Conservation (phyloP, 805 yeast genomes). For the Saccharomycopsis sp. region DNA sequence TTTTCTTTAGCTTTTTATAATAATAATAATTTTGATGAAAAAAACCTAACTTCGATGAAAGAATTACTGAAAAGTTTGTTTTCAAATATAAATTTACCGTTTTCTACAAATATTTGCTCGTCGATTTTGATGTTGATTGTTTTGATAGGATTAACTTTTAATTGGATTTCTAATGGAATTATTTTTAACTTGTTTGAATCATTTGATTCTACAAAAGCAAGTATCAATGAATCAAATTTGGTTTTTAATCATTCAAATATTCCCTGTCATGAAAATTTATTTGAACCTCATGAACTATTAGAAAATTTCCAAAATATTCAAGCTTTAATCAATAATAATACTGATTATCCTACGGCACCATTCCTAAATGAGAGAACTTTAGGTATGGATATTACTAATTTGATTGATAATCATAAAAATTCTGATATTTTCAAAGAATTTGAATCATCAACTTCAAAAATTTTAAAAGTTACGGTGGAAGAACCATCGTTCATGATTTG, state of each 20-base stretch:
- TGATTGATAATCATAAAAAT: not conserved
- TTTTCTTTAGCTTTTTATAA: not conserved
- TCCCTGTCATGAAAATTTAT: no score
- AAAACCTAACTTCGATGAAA: no score
- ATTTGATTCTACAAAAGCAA: not conserved
- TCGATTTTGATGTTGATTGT: constrained; percentile 23
- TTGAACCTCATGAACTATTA: no score
- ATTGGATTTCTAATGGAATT: constrained; percentile 27
- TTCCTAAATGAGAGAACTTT: not conserved
- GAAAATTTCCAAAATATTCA: not conserved
- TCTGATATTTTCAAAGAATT: not conserved
- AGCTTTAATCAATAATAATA: not conserved
- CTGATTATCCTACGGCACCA: not conserved
- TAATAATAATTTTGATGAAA: no score
- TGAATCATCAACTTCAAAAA: constrained; percentile 1
- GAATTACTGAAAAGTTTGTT: not conserved
- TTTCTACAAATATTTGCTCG: constrained; percentile 25
- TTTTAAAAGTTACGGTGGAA: constrained; percentile 20
- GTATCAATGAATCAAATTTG: no score
- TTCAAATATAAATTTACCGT: constrained; percentile 28
- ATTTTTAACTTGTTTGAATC: constrained; percentile 1
- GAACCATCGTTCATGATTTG: constrained; percentile 24
- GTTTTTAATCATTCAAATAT: no score
- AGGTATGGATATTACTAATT: not conserved
- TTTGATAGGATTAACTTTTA: constrained; percentile 24